Evolutionary conservation across 1,284 basidiomycete species (phyloP), one percentile per base, ranked within the genome.

Genomic region (Tilletiaria anomala): DNA sequence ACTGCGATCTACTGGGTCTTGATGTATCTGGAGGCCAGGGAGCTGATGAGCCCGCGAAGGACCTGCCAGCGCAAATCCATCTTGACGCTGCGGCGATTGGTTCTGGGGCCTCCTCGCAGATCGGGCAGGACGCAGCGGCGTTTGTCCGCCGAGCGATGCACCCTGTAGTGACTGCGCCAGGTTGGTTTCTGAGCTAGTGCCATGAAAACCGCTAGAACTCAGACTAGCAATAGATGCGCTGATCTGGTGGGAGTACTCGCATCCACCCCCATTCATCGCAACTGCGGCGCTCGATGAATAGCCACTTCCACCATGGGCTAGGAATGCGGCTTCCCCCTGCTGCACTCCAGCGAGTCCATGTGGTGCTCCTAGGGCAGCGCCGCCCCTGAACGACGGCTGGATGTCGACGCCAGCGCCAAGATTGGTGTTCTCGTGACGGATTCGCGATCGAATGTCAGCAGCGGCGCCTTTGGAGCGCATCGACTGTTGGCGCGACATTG

Each of bases 361-460:
- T 49, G 44, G 2, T 46, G 51, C 20, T 37, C 32, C 22, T 45
- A 40, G 2, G 18, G 41, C 35, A 47, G 48, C 47, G 24, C 43
- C 44, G 2, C 47, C 46, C 35, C 46, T 39, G 45, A 42, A 39
- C 31, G 46, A 35, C 44, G 45, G 45, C 36, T 45, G 36, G 46
- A 46, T 23, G 3, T 56, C 58, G 5, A 57, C 53, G 12, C 63
- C 63, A 0, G 45, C 42, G 15, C 63, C 63, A 3, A 65, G 56
- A 18, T 40, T 46, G 17, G 44, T 26, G 35, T 65, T 65, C 32
- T 58, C 55, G 43, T 65, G 63, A 37, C 58, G 58, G 50, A 65
- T 65, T 42, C 51, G 49, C 47, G 61, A 56, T 11, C 63, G 55
- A 32, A 59, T 38, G 41, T 62, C 54, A n/a, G n/a, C n/a, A n/a